Conservation (phyloP, 2,329 filamentous ascomycete species). For the Clonostachys sp. region DNA sequence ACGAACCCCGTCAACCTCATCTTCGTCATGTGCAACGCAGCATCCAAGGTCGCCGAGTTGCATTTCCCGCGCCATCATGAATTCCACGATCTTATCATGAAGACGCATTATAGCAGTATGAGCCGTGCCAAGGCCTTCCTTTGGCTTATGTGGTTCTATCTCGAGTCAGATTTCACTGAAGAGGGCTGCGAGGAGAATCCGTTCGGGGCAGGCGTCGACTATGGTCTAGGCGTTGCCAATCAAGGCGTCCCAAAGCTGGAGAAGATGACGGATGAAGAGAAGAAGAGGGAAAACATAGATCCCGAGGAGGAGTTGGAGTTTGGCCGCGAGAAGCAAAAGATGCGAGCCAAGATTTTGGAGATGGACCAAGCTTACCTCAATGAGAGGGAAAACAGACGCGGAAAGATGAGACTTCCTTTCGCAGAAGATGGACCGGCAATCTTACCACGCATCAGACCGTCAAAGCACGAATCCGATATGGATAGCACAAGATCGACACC, state of each 20-base stretch:
- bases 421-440: constrained; percentile 53
- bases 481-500: constrained; percentile 39
- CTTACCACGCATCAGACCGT: constrained; percentile 58
- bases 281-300: constrained; percentile 61
- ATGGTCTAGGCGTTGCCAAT: constrained; percentile 59
- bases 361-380: constrained; percentile 68
- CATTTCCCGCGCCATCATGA: constrained; percentile 84
- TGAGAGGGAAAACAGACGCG: constrained; percentile 55
- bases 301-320: constrained; percentile 65
- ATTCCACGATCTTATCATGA: constrained; percentile 97
- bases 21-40: constrained; percentile 87
- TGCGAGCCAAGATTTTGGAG: constrained; percentile 69
- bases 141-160: constrained; percentile 99
- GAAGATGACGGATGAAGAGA: constrained; percentile 60
- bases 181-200: constrained; percentile 88
- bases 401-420: constrained; percentile 26
- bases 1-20: constrained; percentile 98
- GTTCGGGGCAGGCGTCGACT: constrained; percentile 71
- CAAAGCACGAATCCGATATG: constrained; percentile 51
- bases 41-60: constrained; percentile 84
- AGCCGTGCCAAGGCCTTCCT: constrained; percentile 86
- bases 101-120: constrained; percentile 72
- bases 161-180: constrained; percentile 90
- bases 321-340: constrained; percentile 68
- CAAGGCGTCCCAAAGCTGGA: constrained; percentile 66